Conservation (phyloP, 805 yeast genomes). For the Zygosaccharomyces bailii region DNA sequence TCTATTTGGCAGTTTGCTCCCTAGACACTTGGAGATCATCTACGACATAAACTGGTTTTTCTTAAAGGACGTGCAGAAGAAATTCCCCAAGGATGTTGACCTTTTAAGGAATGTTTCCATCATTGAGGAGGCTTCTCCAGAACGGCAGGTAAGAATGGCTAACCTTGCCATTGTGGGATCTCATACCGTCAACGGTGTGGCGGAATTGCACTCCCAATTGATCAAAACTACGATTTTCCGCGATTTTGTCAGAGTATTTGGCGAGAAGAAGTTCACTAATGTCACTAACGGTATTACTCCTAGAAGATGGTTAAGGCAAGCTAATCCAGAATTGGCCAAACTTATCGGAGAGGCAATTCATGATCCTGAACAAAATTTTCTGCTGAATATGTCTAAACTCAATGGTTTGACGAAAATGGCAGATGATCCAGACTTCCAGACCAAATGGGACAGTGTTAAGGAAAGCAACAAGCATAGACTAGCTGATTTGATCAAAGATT, state of each 20-base stretch:
- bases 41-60: conserved; percentile 80
- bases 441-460: conserved; percentile 70
- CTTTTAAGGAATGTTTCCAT: conserved; percentile 70
- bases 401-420: conserved; percentile 63
- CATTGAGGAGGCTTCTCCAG: conserved; percentile 69
- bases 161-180: conserved; percentile 86
- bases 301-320: conserved; percentile 93
- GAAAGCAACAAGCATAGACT: conserved; percentile 62
- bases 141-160: conserved; percentile 91
- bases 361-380: conserved; percentile 60
- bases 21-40: conserved; percentile 87
- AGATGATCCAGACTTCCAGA: conserved; percentile 65
- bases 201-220: conserved; percentile 89
- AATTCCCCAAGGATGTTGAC: conserved; percentile 68
- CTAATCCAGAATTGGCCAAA: conserved; percentile 76
- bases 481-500: conserved; percentile 60
- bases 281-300: conserved; percentile 96
- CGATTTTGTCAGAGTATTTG: conserved; percentile 82
- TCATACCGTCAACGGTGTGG: conserved; percentile 93
- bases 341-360: conserved; percentile 64
- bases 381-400: conserved; percentile 64
- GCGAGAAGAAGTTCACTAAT: conserved; percentile 78
- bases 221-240: conserved; percentile 84
- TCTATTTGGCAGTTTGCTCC: conserved; percentile 70
- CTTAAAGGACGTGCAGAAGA: conserved; percentile 67